Base-by-base conservation (phyloP, 768 basidiomycete genomes). In the Pulveroboletus sp. region DNA sequence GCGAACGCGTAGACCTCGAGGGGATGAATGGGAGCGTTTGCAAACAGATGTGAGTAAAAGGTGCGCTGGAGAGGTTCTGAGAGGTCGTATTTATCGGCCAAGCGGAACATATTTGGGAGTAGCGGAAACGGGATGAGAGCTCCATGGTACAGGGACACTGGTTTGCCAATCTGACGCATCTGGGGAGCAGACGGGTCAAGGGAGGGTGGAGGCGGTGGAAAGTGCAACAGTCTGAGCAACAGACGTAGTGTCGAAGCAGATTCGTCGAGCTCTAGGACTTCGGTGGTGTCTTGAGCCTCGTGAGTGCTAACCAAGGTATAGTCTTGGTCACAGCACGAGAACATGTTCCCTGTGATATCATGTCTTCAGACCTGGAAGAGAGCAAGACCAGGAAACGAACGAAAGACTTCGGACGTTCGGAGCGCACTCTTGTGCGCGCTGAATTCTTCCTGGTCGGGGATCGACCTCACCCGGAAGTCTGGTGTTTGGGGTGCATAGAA, bases 81-180 rank as follows among this genome's bases (percentile, higher is more conserved):
- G 18, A 88, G 69, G 5, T 70, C 72, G 57, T 88, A 88, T 62
- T 89, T 88, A 66, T 87, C 86, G 31, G 73, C 78, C 37, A 87
- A 70, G 39, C 61, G 67, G 60, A 82, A 75, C 55, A 88, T 69
- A 41, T 75, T 57, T 13, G 79, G 72, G 35, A 88, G 76, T 15
- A 88, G 65, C 18, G 86, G 86, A 9, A 83, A 72, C 2, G 86
- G 86, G 39, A 88, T 81, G 35, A 81, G 68, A 10, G 79, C 73
- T 1, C 69, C 63, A 62, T 61, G 43, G 60, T 71, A 53, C 57
- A 60, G 47, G 59, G 67, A 55, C 51, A 58, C 55, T 61, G 66
- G 60, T 67, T 61, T 51, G 53, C 66, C 63, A 56, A 42, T 68
- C 62, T 45, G 69, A 59, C 43, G 64, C 42, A 32, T 58, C 26